Conservation (phyloP, 2,329 filamentous ascomycete genomes). For the Colletotrichum caudatum region DNA sequence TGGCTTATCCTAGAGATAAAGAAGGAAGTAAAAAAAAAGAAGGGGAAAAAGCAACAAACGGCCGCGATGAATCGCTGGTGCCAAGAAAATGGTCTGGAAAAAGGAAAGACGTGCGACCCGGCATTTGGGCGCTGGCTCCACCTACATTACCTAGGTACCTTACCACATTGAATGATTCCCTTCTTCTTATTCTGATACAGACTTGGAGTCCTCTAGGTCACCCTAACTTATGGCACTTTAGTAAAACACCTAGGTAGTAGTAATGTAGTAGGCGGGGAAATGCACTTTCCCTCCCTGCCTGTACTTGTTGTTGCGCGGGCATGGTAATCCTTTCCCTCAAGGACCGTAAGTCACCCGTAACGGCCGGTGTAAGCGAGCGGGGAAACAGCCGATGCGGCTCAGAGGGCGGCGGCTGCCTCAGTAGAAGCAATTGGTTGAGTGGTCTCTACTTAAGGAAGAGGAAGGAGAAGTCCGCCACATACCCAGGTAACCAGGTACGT, state of each 20-base stretch:
- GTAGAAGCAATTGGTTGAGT: background rate
- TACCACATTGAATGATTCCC: background rate
- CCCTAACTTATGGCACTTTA: background rate
- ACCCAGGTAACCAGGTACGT: background rate
- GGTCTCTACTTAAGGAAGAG: background rate
- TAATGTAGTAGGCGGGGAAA: background rate
- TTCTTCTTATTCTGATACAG: background rate
- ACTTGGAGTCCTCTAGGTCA: background rate
- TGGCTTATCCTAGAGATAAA: background rate
- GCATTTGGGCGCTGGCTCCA: background rate
- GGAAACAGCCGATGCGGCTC: slow-evolving; percentile 6
- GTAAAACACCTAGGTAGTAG: background rate
- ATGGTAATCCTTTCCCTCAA: background rate
- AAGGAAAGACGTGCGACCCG: background rate
- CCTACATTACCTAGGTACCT: no score
- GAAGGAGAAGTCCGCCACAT: background rate
- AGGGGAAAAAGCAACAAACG: background rate
- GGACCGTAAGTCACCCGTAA: background rate
- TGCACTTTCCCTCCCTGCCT: background rate
- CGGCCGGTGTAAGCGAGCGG: background rate
- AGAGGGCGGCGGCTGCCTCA: slow-evolving; percentile 2
- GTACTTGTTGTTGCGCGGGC: background rate
- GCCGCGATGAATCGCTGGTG: background rate
- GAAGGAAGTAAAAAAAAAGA: background rate
- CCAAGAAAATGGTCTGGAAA: background rate